phyloP scores from a whole-genome alignment of 2,329 filamentous ascomycete species.

The Westerdykella aurantiaca region DNA sequence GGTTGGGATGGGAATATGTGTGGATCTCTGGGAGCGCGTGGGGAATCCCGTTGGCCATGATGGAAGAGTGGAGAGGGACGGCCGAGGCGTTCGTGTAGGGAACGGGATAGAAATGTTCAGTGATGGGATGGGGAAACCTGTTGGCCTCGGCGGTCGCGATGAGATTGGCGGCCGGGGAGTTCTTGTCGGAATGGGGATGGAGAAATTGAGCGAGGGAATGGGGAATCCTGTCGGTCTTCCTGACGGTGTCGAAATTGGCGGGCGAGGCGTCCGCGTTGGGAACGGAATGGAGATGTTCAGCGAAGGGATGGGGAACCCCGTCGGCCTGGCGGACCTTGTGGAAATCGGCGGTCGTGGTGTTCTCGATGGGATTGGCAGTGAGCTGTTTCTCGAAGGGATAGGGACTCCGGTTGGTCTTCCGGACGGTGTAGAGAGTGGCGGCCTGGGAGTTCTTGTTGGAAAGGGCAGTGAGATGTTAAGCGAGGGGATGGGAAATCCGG shows the following conservation, averaged over 20 bases:
- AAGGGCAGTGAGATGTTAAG: not conserved
- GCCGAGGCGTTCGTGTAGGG: not conserved
- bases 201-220: slow-evolving; percentile 2
- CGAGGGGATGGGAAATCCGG: not conserved
- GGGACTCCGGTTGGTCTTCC: not conserved
- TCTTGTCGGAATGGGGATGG: not conserved
- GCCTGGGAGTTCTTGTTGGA: not conserved
- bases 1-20: not conserved
- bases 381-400: slow-evolving; percentile 1
- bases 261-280: too few relatives aligned
- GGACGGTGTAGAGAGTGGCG: not conserved
- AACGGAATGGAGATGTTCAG: not conserved
- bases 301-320: not conserved
- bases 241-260: not conserved
- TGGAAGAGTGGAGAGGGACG: not conserved
- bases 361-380: not conserved
- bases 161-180: not conserved
- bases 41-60: not conserved
- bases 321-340: not conserved
- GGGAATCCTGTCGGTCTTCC: not conserved
- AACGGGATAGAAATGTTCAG: slow-evolving; percentile 3
- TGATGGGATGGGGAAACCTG: not conserved
- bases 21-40: not conserved
- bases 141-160: not conserved
- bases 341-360: not conserved